phyloP scores from a whole-genome alignment of 805 yeast genomes.

The Starmerella floris region DNA sequence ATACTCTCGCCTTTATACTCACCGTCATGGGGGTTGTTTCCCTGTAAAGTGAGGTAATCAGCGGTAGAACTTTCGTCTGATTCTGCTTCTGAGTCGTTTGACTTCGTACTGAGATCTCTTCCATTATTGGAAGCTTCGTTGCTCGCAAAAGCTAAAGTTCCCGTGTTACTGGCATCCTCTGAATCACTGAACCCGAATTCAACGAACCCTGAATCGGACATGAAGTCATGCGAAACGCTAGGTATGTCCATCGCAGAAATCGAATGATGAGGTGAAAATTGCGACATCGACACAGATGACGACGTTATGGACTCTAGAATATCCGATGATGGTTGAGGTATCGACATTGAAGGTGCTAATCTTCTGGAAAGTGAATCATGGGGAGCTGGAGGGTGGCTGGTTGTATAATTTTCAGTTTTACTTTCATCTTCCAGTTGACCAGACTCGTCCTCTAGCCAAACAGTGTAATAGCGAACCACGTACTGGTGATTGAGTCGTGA shows the following conservation, averaged over 20 bases:
- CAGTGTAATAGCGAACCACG: slow-evolving; percentile 91
- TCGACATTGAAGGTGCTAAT: background rate
- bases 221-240: slow-evolving; percentile 19
- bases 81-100: background rate
- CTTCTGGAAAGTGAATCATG: slow-evolving; percentile 1
- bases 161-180: background rate
- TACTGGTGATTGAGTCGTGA: slow-evolving; percentile 90
- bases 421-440: slow-evolving; percentile 24
- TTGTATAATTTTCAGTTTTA: too few relatives aligned
- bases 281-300: slow-evolving; percentile 9
- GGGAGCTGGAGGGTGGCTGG: background rate
- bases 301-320: slow-evolving; percentile 18
- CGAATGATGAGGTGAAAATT: slow-evolving; percentile 14
- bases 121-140: background rate
- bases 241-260: slow-evolving; percentile 15
- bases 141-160: background rate
- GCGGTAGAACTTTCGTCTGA: background rate
- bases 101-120: background rate
- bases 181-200: slow-evolving; percentile 24
- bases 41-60: too few relatives aligned
- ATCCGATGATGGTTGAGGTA: background rate
- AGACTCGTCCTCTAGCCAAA: slow-evolving; percentile 80
- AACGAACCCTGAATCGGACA: slow-evolving; percentile 22
- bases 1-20: background rate
- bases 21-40: too few relatives aligned